Percentiles rank a stretch among this genome's conserved stretches.
Evolutionary conservation across 176 grass and related monocot genomes (phyloP).

Genomic region (Hyparrhenia diplandra): DNA sequence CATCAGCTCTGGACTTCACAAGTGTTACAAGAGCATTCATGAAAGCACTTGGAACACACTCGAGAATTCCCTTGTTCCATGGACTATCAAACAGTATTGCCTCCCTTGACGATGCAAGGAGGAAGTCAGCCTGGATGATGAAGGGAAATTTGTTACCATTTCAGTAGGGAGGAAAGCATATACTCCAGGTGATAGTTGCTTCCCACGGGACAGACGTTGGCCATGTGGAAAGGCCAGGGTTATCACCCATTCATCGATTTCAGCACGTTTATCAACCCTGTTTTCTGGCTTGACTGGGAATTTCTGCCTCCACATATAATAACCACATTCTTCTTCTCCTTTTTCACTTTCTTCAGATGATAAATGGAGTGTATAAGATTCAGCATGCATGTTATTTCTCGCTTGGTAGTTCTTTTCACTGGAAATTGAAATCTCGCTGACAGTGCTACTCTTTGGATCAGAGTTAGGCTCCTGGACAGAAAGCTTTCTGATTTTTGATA

Average conservation of each 20-base stretch:
- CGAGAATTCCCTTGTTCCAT: conserved; percentile 84
- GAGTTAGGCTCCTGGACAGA: conserved; percentile 35
- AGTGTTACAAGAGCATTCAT: conserved; percentile 50
- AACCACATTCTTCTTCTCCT: conserved; percentile 48
- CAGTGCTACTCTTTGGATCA: conserved; percentile 8
- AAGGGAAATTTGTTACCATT: conserved; percentile 71
- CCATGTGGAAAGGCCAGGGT: conserved; percentile 52
- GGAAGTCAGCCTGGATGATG: conserved; percentile 79
- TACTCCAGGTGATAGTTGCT: conserved; percentile 23
- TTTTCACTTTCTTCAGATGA: conserved; percentile 36
- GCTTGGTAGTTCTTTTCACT: conserved; percentile 41
- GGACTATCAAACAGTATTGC: conserved; percentile 51
- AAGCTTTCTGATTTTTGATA: conserved; percentile 62
- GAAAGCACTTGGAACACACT: conserved; percentile 62
- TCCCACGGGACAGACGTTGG: conserved; percentile 42
- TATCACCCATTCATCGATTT: conserved; percentile 72
- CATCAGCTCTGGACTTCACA: conserved; percentile 41
- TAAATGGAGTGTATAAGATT: conserved; percentile 57
- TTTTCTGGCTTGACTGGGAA: conserved; percentile 59
- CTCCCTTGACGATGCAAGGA: conserved; percentile 65
- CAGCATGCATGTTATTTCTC: conserved; percentile 50
- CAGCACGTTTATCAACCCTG: conserved; percentile 51
- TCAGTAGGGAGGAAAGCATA: conserved; percentile 78
- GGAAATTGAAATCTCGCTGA: conserved; percentile 57
- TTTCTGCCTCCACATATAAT: conserved; percentile 86